A percentile compares a stretch with the other conserved stretches of the same genome.
These are phyloP conservation scores for Ophiocordyceps polyrhachis-furcata DNA, from an alignment of 2,329 filamentous ascomycete species.

Conservation along the genomic window DNA sequence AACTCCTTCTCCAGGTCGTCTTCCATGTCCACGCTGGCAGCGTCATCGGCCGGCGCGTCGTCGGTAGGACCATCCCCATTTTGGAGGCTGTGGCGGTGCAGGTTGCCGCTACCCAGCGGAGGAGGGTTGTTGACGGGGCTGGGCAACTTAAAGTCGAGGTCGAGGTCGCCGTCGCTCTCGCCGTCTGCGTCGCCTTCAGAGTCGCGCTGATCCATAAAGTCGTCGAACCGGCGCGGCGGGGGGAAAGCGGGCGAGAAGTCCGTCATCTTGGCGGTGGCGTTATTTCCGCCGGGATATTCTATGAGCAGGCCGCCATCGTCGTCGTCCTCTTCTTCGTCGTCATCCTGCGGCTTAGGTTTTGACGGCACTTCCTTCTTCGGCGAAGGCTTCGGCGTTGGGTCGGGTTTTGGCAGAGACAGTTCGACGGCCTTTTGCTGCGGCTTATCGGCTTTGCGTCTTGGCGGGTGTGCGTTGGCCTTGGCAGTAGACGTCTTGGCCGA, in stretches of 20 bases:
- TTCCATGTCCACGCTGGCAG: slow-evolving; percentile 13
- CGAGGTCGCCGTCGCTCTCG: slow-evolving; percentile 28
- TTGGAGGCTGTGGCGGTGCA: not conserved
- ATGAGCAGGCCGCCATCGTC: slow-evolving; percentile 38
- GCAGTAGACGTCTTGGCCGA: slow-evolving; percentile 7
- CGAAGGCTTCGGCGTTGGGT: slow-evolving; percentile 2
- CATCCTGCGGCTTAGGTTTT: slow-evolving; percentile 19
- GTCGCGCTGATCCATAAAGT: slow-evolving; percentile 29
- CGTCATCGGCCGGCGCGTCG: slow-evolving; percentile 12
- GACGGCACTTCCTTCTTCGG: slow-evolving; percentile 2
- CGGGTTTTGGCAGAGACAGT: slow-evolving; percentile 15
- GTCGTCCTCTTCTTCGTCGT: slow-evolving; percentile 35
- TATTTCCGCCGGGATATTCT: slow-evolving; percentile 36
- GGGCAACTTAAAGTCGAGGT: slow-evolving; percentile 31
- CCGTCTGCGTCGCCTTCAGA: slow-evolving; percentile 27
- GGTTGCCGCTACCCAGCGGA: not conserved
- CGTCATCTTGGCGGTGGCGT: slow-evolving; percentile 9
- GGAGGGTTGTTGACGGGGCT: slow-evolving; percentile 27
- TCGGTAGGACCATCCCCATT: slow-evolving; percentile 5
- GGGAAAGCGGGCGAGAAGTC: slow-evolving; percentile 33
- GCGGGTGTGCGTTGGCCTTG: slow-evolving; percentile 6
- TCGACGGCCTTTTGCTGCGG: slow-evolving; percentile 16
- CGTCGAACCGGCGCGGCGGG: slow-evolving; percentile 29
- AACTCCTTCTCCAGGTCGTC: slow-evolving; percentile 31
- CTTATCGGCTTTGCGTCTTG: slow-evolving; percentile 10